Conservation (phyloP, 2,329 filamentous ascomycete species). For the Colletotrichum godetiae region DNA sequence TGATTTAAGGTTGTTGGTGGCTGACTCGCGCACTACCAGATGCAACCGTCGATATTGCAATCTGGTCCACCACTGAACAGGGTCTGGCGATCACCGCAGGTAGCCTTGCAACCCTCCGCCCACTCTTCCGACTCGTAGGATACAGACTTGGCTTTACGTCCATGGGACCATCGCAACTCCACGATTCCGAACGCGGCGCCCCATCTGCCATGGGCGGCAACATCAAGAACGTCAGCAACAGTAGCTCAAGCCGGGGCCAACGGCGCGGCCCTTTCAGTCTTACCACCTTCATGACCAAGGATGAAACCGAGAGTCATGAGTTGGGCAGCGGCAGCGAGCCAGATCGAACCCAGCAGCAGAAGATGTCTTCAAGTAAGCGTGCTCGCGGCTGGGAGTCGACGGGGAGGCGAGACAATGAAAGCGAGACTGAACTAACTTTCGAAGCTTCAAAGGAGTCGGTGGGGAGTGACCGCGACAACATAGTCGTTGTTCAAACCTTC, state of each 20-base stretch:
- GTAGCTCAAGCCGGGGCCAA: constrained; percentile 5
- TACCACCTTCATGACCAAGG: constrained; percentile 42
- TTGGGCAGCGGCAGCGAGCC: constrained; percentile 17
- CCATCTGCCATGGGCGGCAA: constrained; percentile 27
- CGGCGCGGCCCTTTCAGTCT: constrained; percentile 41
- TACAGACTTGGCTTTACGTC: constrained; percentile 45
- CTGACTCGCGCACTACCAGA: constrained; percentile 38
- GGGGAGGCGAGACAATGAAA: constrained; percentile 32
- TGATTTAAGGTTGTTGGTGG: constrained; percentile 5
- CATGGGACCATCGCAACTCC: constrained; percentile 21
- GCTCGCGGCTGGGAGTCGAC: constrained; percentile 29
- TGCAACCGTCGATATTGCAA: constrained; percentile 56
- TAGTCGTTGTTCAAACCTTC: constrained; percentile 28
- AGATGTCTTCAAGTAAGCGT: constrained; percentile 18
- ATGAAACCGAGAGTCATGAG: constrained; percentile 34
- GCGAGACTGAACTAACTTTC: constrained; percentile 35
- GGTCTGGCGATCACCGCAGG: constrained; percentile 61
- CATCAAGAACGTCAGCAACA: constrained; percentile 18
- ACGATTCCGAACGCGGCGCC: constrained; percentile 18
- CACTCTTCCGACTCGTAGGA: constrained; percentile 51
- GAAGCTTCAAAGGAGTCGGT: constrained; percentile 25
- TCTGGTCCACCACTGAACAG: constrained; percentile 61
- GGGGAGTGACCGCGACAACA: constrained; percentile 24
- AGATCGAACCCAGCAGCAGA: background rate
- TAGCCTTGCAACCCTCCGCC: constrained; percentile 59